Percentiles rank a stretch among this genome's conserved stretches.
Evolutionary conservation across 139 green algal species (phyloP).

Genomic region (Ulvella scutata): DNA sequence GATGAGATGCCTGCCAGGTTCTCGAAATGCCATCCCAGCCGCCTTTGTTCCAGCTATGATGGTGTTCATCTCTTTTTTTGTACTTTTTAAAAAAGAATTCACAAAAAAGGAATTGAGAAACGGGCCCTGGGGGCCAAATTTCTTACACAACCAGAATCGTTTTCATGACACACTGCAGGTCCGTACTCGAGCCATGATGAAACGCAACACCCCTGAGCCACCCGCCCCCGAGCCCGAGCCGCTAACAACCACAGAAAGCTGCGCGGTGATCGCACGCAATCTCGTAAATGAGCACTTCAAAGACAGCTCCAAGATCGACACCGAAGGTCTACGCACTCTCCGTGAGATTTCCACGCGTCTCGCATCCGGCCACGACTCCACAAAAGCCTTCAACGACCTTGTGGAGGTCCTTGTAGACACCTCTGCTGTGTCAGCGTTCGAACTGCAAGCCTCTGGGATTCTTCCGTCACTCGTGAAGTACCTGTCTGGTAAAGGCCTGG

Average conservation of each 20-base stretch:
- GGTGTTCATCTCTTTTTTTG: too few relatives aligned
- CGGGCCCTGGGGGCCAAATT: too few relatives aligned
- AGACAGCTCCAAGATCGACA: neutral
- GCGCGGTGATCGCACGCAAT: neutral
- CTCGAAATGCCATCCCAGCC: too few relatives aligned
- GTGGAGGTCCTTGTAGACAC: neutral
- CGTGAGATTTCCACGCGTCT: neutral
- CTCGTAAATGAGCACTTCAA: neutral
- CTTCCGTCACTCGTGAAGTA: neutral
- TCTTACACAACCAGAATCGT: too few relatives aligned
- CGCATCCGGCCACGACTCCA: neutral
- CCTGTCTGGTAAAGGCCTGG: neutral
- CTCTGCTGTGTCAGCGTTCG: neutral
- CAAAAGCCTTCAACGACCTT: neutral
- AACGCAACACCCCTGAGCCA: neutral
- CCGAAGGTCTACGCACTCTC: neutral
- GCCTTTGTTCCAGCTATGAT: too few relatives aligned
- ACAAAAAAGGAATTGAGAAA: too few relatives aligned
- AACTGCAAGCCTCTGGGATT: neutral
- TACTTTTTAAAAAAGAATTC: too few relatives aligned
- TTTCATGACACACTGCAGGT: too few relatives aligned
- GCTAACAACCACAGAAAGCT: neutral
- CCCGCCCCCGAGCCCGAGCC: neutral
- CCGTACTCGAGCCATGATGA: neutral
- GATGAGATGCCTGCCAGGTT: too few relatives aligned